Evolutionary conservation across 805 yeast species (phyloP), one percentile per base, ranked within the genome.

Genomic region (Lipomyces sp.): DNA sequence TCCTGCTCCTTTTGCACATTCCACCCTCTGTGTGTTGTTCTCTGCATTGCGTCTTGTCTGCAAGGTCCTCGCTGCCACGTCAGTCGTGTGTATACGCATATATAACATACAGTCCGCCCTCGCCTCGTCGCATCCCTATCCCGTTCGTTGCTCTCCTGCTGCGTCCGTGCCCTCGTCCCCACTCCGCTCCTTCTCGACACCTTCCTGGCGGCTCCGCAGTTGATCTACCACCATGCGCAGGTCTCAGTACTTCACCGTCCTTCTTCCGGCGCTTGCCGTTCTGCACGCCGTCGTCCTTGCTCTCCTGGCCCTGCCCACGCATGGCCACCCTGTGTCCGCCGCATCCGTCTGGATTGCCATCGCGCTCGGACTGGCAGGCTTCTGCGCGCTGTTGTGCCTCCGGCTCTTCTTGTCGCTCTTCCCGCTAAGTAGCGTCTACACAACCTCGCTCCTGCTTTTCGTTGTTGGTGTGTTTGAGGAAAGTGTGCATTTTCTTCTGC

Each of bases 391-490:
- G 11, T 36, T 53, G 6, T 35, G 50, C 19, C 45, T 53, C 31
- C 49, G 57, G 6, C 45, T 53, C 18, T 32, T 53, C 16, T 47
- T 53, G 21, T 48, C 57, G 33, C 45, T 53, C n/a, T 53, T 53
- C 39, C 57, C 57, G 35, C 45, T 48, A 24, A 38, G 47, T n/a
- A 49, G 53, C n/a, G 53, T 53, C 11, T 39, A 28, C 44, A 48
- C 48, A 6, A 53, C 57, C 31, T 53, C 57, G 32, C 36, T 48
- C 1, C 47, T 48, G 39, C 49, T 53, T 3, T 53, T 53, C 43
- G 47, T 37, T 32, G 57, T 53, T 33, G 57, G 57, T 18, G 41
- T 53, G 24, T 35, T 49, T 31, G 57, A 53, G 45, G 57, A 53
- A 28, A 28, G 39, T 24, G 52, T 48, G 8, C 57, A 53, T 35